Evolutionary conservation across 306 rosid species (phyloP).

Genomic region (Malus asiatica): DNA sequence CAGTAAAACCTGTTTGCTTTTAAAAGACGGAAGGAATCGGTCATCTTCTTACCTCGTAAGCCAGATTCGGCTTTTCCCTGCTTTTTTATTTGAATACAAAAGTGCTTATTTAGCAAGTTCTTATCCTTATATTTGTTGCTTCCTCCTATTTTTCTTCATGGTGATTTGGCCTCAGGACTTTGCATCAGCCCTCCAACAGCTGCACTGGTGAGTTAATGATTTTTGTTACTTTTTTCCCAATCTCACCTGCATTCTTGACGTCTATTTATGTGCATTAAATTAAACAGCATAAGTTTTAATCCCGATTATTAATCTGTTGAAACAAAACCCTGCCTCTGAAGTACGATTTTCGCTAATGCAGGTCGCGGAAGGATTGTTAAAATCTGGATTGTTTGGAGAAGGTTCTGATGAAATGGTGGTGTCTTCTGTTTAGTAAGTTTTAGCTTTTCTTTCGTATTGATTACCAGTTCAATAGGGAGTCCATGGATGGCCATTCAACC

Average conservation of each 20-base stretch:
- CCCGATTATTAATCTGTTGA: not conserved
- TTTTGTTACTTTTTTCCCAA: not conserved
- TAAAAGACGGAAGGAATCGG: not conserved
- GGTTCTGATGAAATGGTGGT: not conserved
- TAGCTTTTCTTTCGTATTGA: not conserved
- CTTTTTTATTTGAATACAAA: not conserved
- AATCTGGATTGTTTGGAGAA: not conserved
- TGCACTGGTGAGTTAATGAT: not conserved
- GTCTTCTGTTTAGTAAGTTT: not conserved
- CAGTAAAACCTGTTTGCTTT: not conserved
- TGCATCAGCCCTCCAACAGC: not conserved
- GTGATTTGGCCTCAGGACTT: not conserved
- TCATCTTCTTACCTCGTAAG: not conserved
- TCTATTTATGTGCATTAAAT: not conserved
- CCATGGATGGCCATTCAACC: slow-evolving; percentile 21
- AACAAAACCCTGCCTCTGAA: not conserved
- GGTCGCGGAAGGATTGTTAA: not conserved
- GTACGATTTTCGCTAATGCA: not conserved
- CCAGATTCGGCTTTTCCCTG: not conserved
- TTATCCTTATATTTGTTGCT: not conserved
- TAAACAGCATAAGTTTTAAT: not conserved
- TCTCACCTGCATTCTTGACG: not conserved
- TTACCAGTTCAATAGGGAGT: slow-evolving; percentile 3
- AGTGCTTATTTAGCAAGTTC: not conserved
- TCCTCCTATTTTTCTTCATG: not conserved